These are phyloP conservation scores for Austroboletus sp. DNA, from an alignment of 1,284 basidiomycete genomes.

Conservation along the genomic window DNA sequence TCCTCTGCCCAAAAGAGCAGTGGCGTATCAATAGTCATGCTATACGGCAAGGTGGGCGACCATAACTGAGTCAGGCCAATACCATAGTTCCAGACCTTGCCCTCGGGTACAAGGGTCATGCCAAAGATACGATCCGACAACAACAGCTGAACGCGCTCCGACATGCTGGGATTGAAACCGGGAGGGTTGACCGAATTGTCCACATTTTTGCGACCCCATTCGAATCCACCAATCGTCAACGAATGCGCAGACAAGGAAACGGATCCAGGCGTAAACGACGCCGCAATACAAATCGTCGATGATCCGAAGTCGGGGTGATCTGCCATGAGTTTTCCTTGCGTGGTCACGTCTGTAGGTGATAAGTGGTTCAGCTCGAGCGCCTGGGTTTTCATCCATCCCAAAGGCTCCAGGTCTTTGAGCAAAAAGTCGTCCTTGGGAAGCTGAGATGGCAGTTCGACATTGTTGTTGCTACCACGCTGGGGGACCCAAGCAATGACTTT, in stretches of 20 bases:
- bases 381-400: constrained; percentile 98
- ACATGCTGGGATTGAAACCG: constrained; percentile 97
- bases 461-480: constrained; percentile 92
- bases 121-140: constrained; percentile 90
- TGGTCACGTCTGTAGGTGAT: constrained; percentile 89
- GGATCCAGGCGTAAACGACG: constrained; percentile 96
- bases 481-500: constrained; percentile 95
- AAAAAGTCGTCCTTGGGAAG: constrained; percentile 91
- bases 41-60: constrained; percentile 79
- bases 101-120: constrained; percentile 87
- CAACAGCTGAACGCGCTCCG: constrained; percentile 89
- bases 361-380: constrained; percentile 88
- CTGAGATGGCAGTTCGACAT: constrained; percentile 79
- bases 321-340: constrained; percentile 94
- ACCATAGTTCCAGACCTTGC: constrained; percentile 90
- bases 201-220: constrained; percentile 94
- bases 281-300: constrained; percentile 87
- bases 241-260: constrained; percentile 92
- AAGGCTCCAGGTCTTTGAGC: constrained; percentile 87
- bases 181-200: constrained; percentile 81
- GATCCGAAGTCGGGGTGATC: constrained; percentile 93
- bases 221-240: constrained; percentile 86
- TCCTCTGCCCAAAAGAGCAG: constrained; percentile 93
- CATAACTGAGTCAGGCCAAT: constrained; percentile 88
- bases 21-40: constrained; percentile 86